Evolutionary conservation across 441 rosid species (phyloP), one percentile per base, ranked within the genome.

Genomic region (Mallotus japonicus): DNA sequence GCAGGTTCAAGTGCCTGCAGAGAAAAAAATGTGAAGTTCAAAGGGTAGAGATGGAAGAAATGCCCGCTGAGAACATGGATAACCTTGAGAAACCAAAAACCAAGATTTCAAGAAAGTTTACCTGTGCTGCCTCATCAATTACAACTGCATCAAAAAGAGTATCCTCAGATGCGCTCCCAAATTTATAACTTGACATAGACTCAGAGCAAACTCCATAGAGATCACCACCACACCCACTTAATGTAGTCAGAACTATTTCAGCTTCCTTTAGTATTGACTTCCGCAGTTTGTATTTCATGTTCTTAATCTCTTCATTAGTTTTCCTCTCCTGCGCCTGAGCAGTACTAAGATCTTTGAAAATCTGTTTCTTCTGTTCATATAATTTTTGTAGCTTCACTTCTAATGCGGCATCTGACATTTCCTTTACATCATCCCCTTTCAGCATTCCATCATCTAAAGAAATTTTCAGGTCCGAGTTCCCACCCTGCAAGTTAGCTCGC

Each of bases 191-290:
- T 67, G 91, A 83, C 76, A 86, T 85, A 67, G 97, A 87, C 76
- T 93, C 99, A 63, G 96, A 87, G 82, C 99, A 96, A 63, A 96
- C 98, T 70, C 85, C 90, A 80, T 87, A 92, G 32, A 96, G 92
- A 85, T 96, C 99, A 79, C 99, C 98, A 83, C 99, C 99, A 81
- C 90, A 93, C n/a, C 98, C 99, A 76, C 99, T 90, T 80, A 93
- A 79, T 22, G 99, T 96, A 7, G 98, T 88, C 65, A 92, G 91
- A 16, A 96, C 96, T 81, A 96, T 92, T 80, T 96, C 98, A 75
- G 98, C 99, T 79, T 93, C 99, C 88, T 81, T 92, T 70, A 92
- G 76, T 75, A 93, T 89, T 17, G 90, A 84, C 81, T 84, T 96
- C 76, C 97, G 87, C 81, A 96, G 69, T 82, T 90, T 96, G 82